Base-by-base conservation (phyloP, 2,329 filamentous ascomycete species). In the Pochonia chlamydosporia region DNA sequence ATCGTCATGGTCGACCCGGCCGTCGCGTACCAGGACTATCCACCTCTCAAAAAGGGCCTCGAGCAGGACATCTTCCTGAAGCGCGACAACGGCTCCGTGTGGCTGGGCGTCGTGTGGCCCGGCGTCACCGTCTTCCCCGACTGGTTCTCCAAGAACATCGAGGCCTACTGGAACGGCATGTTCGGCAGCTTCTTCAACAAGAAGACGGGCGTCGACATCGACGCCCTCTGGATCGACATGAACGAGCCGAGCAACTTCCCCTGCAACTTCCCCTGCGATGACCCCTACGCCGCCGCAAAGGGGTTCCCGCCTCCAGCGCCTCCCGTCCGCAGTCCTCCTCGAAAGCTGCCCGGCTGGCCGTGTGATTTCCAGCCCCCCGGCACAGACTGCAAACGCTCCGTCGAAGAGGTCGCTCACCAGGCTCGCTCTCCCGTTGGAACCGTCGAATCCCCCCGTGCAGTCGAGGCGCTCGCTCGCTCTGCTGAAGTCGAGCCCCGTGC, bases 1-100 rank as follows among this genome's bases (percentile, higher is more conserved):
- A 74, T 89, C 36, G 69, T 91, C 45, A 92, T 92, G 81, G 84
- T 92, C 2, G 87, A 93, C 57, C 84, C 84, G 5, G 81, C 81
- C 2, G 72, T 79, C 30, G 73, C 75, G 9, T 78, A 75, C 47
- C 66, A 69, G 36, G 71, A 80, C 52, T 73, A 69, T 48, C 62
- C 65, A 0, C 54, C 70, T 2, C 61, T 72, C n/a, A 57, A 67
- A 7, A 62, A 66, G 10, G 73, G 72, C 4, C 56, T 73, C 4
- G 63, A 57, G 56, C 61, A 69, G 39, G 62, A 80, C 68, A 54
- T 75, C 48, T 79, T 76, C 56, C 59, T 79, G 13, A 66, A 70
- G 37, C 66, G 70, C 7, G 56, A 61, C 31, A 82, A 89, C 54
- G 84, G 77, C 8, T 75, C 73, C 1, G 64, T 71, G 43, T 79